Evolutionary conservation across 225 moss, liverwort and hornwort species (phyloP).

Genomic region (Bryoerythrophyllum caledonicum): DNA sequence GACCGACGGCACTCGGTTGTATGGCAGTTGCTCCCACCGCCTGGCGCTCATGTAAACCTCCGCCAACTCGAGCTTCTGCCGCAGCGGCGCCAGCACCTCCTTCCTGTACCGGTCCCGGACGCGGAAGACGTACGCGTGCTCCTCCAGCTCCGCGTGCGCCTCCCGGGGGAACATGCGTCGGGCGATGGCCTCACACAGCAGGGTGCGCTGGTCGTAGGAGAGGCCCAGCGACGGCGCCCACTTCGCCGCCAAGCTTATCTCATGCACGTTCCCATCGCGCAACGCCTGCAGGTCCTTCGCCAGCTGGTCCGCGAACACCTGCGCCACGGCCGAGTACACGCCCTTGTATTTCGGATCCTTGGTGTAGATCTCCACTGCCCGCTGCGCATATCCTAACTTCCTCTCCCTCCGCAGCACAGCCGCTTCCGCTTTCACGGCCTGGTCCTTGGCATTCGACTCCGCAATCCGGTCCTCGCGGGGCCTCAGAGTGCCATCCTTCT

Average conservation of each 20-base stretch:
- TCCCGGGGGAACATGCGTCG: constrained; percentile 69
- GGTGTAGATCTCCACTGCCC: constrained; percentile 38
- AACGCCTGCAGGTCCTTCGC: constrained; percentile 56
- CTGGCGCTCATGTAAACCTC: constrained; percentile 85
- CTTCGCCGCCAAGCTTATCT: constrained; percentile 77
- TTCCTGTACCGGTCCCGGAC: constrained; percentile 78
- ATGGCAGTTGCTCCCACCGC: constrained; percentile 75
- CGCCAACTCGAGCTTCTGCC: constrained; percentile 72
- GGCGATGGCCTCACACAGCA: constrained; percentile 69
- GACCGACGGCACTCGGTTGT: constrained; percentile 73
- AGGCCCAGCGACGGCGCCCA: constrained; percentile 82
- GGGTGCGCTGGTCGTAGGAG: constrained; percentile 66
- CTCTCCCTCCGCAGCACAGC: constrained; percentile 47
- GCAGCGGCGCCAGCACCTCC: constrained; percentile 64
- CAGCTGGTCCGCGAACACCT: constrained; percentile 65
- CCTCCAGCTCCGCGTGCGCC: constrained; percentile 52
- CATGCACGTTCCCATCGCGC: constrained; percentile 39
- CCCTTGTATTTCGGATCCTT: constrained; percentile 48
- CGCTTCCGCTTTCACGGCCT: constrained; percentile 46
- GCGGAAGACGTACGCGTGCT: constrained; percentile 41
- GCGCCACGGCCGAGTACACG: constrained; percentile 58
- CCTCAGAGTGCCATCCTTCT: constrained; percentile 50
- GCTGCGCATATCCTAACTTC: constrained; percentile 44
- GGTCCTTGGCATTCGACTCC: constrained; percentile 56
- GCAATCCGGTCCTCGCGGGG: constrained; percentile 74